A percentile compares a stretch with the other conserved stretches of the same genome.
phyloP scores from a whole-genome alignment of 1,284 basidiomycete species.

The Microbotryomycetes sp. region DNA sequence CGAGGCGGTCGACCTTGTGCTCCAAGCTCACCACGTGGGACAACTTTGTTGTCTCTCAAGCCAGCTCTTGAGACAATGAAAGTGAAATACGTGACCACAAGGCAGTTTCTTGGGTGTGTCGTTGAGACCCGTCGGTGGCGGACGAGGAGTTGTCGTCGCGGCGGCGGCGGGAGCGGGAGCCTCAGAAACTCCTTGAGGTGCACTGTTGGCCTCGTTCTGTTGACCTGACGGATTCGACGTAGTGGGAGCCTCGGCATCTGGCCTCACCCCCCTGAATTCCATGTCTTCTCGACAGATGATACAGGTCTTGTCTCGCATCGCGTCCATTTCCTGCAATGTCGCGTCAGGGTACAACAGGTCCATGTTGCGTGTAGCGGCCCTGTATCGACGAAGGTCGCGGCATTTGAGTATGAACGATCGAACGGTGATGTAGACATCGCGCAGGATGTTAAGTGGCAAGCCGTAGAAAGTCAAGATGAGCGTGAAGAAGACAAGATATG shows the following conservation, averaged over 20 bases:
- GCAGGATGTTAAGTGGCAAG: conserved; percentile 91
- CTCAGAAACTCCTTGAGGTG: conserved; percentile 39
- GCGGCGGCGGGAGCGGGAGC: conserved; percentile 8
- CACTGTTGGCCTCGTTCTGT: conserved; percentile 16
- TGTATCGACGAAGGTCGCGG: conserved; percentile 80
- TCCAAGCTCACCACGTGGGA: conserved; percentile 71
- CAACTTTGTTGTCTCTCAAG: conserved; percentile 87
- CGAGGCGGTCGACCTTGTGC: neutral
- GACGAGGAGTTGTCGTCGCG: neutral
- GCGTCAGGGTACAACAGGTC: conserved; percentile 91
- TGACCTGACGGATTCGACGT: conserved; percentile 36
- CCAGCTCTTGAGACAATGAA: conserved; percentile 95
- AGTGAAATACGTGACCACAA: conserved; percentile 97
- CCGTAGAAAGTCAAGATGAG: conserved; percentile 90
- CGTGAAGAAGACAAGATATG: conserved; percentile 86
- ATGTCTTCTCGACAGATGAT: conserved; percentile 99
- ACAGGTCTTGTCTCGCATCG: conserved; percentile 81
- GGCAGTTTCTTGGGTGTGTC: conserved; percentile 92
- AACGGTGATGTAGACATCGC: conserved; percentile 92
- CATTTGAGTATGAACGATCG: conserved; percentile 82
- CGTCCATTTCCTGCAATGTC: conserved; percentile 72
- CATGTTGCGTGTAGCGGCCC: conserved; percentile 93
- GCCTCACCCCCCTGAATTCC: conserved; percentile 44
- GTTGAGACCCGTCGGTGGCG: conserved; percentile 62
- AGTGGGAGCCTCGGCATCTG: neutral